A percentile compares a stretch with the other conserved stretches of the same genome.
Evolutionary conservation across 176 grass and related monocot genomes (phyloP).

Genomic region (Zoysia pacifica): DNA sequence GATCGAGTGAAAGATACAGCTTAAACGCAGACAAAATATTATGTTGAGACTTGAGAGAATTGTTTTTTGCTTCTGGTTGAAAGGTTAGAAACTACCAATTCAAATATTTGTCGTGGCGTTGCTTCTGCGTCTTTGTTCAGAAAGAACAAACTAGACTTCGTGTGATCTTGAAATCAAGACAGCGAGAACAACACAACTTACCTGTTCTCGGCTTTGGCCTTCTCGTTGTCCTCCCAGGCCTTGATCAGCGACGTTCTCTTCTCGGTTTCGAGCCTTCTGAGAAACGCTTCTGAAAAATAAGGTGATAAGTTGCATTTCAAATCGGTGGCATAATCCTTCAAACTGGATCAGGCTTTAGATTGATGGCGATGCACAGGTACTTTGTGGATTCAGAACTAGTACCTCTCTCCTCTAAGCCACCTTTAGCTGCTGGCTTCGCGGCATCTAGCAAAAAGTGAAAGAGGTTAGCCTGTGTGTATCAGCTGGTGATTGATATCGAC

Average conservation of each 20-base stretch:
- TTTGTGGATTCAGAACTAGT: not conserved
- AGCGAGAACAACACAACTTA: slow-evolving; percentile 5
- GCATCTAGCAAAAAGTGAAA: slow-evolving; percentile 35
- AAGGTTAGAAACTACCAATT: not conserved
- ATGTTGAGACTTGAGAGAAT: not conserved
- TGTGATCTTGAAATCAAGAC: not conserved
- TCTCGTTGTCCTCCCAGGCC: slow-evolving; percentile 81
- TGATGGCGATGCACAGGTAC: not conserved
- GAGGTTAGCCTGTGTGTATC: not conserved
- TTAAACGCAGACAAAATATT: not conserved
- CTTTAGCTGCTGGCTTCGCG: slow-evolving; percentile 35
- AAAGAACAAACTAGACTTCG: not conserved
- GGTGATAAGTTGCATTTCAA: not conserved
- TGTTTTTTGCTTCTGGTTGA: not conserved
- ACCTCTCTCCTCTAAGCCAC: slow-evolving; percentile 53
- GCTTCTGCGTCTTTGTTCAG: not conserved
- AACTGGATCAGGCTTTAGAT: not conserved
- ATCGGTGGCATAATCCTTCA: not conserved
- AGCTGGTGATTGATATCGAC: not conserved
- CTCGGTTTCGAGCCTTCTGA: slow-evolving; percentile 47
- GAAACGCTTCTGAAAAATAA: slow-evolving; percentile 31
- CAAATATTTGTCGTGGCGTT: not conserved
- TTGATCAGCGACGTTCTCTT: slow-evolving; percentile 60
- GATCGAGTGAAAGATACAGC: not conserved
- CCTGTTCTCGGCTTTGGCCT: slow-evolving; percentile 69